These are phyloP conservation scores for Camptophora hylomeconis DNA, from an alignment of 2,329 filamentous ascomycete genomes.

Conservation along the genomic window DNA sequence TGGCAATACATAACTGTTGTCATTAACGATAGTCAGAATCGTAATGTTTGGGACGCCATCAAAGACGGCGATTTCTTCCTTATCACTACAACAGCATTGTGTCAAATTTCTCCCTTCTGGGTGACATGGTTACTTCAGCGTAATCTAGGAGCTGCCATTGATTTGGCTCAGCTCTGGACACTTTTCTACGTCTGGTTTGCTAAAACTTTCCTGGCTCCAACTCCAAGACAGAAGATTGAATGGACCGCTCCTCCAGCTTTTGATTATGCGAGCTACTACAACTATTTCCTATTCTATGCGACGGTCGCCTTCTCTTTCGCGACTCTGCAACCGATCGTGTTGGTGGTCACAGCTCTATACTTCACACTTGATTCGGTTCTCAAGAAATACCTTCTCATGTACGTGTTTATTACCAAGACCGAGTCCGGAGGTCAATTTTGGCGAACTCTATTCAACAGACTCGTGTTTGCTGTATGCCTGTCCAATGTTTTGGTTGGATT, in stretches of 20 bases:
- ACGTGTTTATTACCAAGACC: constrained; percentile 92
- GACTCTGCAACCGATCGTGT: constrained; percentile 71
- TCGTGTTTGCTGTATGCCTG: constrained; percentile 69
- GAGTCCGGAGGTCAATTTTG: constrained; percentile 91
- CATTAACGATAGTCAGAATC: constrained; percentile 43
- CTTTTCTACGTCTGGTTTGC: constrained; percentile 74
- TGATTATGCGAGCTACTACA: constrained; percentile 94
- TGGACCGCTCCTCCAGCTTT: constrained; percentile 84
- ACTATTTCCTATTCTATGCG: constrained; percentile 90
- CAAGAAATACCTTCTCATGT: constrained; percentile 90
- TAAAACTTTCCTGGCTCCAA: constrained; percentile 73
- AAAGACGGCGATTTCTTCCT: constrained; percentile 48
- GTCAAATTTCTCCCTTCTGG: constrained; percentile 80
- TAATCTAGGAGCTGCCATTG: constrained; percentile 83
- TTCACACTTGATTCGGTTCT: constrained; percentile 76
- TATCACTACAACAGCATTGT: constrained; percentile 60
- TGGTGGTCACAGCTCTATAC: constrained; percentile 79
- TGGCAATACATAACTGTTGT: constrained; percentile 62
- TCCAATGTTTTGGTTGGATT: constrained; percentile 68
- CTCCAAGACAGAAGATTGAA: constrained; percentile 81
- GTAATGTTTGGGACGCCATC: constrained; percentile 57
- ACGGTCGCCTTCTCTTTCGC: constrained; percentile 80
- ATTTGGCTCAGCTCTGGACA: constrained; percentile 78
- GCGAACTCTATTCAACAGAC: constrained; percentile 83
- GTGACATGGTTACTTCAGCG: constrained; percentile 86